Evolutionary conservation across 2,329 filamentous ascomycete genomes (phyloP).

Genomic region (Fusarium brevicatenulatum): DNA sequence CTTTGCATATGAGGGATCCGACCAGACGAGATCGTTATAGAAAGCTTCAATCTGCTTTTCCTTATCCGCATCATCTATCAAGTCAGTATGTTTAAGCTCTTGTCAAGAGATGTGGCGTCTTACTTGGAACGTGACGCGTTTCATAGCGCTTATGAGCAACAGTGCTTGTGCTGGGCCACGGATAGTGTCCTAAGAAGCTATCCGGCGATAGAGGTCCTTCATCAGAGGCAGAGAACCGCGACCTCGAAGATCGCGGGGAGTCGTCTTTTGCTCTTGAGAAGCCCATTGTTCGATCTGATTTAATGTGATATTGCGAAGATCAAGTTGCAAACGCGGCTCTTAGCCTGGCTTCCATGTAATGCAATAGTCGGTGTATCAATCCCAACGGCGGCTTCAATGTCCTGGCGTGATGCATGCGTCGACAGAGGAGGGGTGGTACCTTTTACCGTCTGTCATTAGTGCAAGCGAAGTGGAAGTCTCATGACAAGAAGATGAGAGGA

Average conservation of each 20-base stretch:
- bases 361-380: slow-evolving; percentile 26
- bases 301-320: slow-evolving; percentile 2
- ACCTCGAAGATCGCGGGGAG: slow-evolving; percentile 24
- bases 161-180: slow-evolving; percentile 28
- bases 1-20: slow-evolving; percentile 14
- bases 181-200: slow-evolving; percentile 29
- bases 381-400: not conserved
- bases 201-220: slow-evolving; percentile 22
- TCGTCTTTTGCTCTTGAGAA: slow-evolving; percentile 9
- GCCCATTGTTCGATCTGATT: slow-evolving; percentile 8
- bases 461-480: slow-evolving; percentile 13
- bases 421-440: slow-evolving; percentile 13
- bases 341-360: slow-evolving; percentile 2
- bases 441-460: slow-evolving; percentile 21
- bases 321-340: not conserved
- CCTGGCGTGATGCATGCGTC: slow-evolving; percentile 29
- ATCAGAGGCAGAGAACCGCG: slow-evolving; percentile 19
- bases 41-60: slow-evolving; percentile 20
- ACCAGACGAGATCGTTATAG: slow-evolving; percentile 26
- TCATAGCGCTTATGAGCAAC: slow-evolving; percentile 21
- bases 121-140: slow-evolving; percentile 16
- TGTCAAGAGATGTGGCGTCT: not conserved
- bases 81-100: not conserved
- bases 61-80: slow-evolving; percentile 10
- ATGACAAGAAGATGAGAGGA: slow-evolving; percentile 3